Conservation (phyloP, 2,329 filamentous ascomycete genomes). For the Lachnellula cervina region DNA sequence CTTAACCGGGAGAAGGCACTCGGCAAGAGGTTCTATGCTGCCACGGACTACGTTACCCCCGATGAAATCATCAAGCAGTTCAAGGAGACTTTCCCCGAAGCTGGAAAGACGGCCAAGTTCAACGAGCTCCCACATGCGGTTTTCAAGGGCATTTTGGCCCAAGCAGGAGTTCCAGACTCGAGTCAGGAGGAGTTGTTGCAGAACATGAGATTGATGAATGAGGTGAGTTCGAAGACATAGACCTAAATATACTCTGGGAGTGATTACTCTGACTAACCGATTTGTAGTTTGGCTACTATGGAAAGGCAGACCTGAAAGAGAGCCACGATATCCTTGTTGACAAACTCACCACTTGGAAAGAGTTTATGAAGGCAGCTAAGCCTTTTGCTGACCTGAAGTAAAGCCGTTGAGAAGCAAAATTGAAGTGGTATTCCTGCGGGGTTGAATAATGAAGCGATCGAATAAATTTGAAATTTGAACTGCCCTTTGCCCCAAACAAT, state of each 20-base stretch:
- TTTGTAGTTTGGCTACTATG: constrained; percentile 45
- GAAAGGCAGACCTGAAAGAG: constrained; percentile 38
- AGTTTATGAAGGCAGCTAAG: constrained; percentile 33
- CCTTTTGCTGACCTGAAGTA: constrained; percentile 36
- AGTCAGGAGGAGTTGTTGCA: constrained; percentile 46
- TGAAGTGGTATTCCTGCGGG: no score
- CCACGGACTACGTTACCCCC: constrained; percentile 39
- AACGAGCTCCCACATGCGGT: constrained; percentile 35
- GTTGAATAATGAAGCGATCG: no score
- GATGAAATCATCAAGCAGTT: constrained; percentile 38
- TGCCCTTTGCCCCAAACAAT: no score
- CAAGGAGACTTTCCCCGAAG: constrained; percentile 36
- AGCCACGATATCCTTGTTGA: constrained; percentile 36
- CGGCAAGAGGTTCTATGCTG: constrained; percentile 40
- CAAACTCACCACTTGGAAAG: constrained; percentile 39
- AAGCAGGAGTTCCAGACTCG: constrained; percentile 35
- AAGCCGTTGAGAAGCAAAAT: background rate
- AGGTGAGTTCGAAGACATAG: constrained; percentile 16
- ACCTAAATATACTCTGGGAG: background rate
- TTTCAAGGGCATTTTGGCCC: constrained; percentile 37
- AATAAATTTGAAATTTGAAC: no score
- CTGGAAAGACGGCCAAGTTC: constrained; percentile 36
- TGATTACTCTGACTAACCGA: background rate
- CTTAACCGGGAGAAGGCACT: constrained; percentile 35
- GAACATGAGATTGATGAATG: constrained; percentile 47